These are phyloP conservation scores for Pinus albicaulis DNA, from an alignment of 75 land plant species.

Conservation along the genomic window DNA sequence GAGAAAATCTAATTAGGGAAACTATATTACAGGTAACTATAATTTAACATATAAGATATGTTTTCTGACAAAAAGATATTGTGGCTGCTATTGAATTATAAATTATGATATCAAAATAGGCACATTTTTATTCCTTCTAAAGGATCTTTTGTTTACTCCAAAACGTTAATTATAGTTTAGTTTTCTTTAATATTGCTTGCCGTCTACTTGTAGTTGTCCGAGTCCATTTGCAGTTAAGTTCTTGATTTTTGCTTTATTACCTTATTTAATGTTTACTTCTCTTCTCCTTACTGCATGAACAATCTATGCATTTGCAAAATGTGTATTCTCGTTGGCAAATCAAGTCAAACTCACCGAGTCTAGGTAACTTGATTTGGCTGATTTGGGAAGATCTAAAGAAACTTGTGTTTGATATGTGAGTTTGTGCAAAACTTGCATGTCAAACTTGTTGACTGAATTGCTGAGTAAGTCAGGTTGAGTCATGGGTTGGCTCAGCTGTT, in stretches of 20 bases:
- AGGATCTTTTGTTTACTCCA: background rate
- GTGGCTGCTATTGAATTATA: background rate
- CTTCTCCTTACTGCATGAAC: no score
- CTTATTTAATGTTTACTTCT: background rate
- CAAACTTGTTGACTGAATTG: no score
- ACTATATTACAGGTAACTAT: constrained; percentile 17
- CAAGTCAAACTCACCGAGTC: no score
- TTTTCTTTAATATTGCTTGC: background rate
- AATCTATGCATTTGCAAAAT: no score
- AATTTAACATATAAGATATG: background rate
- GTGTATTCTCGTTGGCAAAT: no score
- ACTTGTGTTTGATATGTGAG: no score
- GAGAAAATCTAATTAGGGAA: constrained; percentile 17
- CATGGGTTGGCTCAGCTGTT: no score
- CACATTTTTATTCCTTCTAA: background rate
- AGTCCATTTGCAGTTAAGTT: background rate
- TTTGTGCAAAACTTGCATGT: no score
- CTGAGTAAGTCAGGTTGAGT: no score
- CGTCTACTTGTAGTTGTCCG: background rate
- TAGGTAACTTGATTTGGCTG: no score
- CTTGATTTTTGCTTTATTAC: background rate
- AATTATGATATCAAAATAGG: background rate
- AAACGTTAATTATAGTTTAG: background rate
- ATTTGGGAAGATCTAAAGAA: no score
- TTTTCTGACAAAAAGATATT: background rate